Evolutionary conservation across 495 filamentous ascomycete genomes (phyloP).

Genomic region (Penicillium coffeae): DNA sequence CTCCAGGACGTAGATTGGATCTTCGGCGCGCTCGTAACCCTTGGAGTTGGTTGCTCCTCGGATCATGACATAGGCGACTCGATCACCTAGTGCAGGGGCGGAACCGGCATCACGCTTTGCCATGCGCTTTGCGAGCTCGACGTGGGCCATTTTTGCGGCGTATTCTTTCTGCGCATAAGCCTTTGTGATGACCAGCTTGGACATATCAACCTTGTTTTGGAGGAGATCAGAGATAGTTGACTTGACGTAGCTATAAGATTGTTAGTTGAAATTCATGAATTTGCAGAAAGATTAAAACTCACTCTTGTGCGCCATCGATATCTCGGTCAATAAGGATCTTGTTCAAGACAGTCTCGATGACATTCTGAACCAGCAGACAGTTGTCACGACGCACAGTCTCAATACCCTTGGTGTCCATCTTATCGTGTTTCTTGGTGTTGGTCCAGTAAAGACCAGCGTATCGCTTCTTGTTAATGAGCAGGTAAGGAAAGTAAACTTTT

Average conservation of each 20-base stretch:
- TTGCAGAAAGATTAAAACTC: slow-evolving; percentile 32
- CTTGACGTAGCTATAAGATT: slow-evolving; percentile 76
- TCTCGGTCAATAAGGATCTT: slow-evolving; percentile 95
- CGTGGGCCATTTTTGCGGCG: slow-evolving; percentile 86
- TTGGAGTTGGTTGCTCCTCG: slow-evolving; percentile 84
- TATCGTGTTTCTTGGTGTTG: slow-evolving; percentile 88
- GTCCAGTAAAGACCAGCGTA: slow-evolving; percentile 98
- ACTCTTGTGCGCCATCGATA: slow-evolving; percentile 87
- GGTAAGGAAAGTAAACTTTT: slow-evolving; percentile 97
- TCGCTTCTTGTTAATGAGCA: slow-evolving; percentile 99
- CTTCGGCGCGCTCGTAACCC: slow-evolving; percentile 94
- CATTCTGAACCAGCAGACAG: slow-evolving; percentile 89
- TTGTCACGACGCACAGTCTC: slow-evolving; percentile 98
- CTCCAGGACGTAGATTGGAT: slow-evolving; percentile 94
- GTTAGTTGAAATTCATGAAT: neutral
- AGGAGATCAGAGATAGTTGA: slow-evolving; percentile 91
- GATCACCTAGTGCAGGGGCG: slow-evolving; percentile 89
- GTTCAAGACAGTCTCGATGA: slow-evolving; percentile 93
- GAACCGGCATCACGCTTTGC: slow-evolving; percentile 92
- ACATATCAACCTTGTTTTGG: slow-evolving; percentile 98
- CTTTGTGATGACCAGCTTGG: slow-evolving; percentile 98
- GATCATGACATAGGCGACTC: slow-evolving; percentile 97
- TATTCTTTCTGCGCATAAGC: slow-evolving; percentile 84
- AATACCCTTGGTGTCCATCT: slow-evolving; percentile 99
- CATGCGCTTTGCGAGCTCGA: slow-evolving; percentile 92